Base-by-base conservation (phyloP, 176 grass and related monocot species). In the Oryza australiensis region DNA sequence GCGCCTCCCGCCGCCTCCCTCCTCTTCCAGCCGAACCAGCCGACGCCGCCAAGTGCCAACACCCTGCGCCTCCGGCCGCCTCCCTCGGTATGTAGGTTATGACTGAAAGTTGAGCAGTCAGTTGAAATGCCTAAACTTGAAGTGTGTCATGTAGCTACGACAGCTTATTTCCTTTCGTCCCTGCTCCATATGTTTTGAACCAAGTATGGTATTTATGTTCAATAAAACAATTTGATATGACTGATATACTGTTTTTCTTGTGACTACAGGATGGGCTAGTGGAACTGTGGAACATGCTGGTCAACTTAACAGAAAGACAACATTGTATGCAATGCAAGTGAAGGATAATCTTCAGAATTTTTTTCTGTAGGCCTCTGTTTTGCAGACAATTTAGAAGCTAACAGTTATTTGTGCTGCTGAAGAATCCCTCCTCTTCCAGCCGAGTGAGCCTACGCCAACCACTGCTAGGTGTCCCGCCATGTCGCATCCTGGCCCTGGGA, bases 251-350 rank as follows among this genome's bases (percentile, higher is more conserved):
- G 5, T 57, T 26, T 27, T 14, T 9, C 12, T 82, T n/a, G 65
- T 82, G 22, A 46, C 46, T 73, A 60, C 83, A 89, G 88, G 88
- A 82, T 86, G 78, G 83, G 83, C 67, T 89, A 89, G 28, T 73
- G 37, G 60, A 68, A 85, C 42, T 41, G 28, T 73, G 46, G 60
- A 68, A 85, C 55, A 53, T 66, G 35, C 26, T 77, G 55, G 20
- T 9, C 14, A 77, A 34, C 22, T 27, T 38, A 24, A 66, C 41
- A 28, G 59, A 1, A 1, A 3, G 72, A 66, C 14, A 76, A 15
- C 40, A 72, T 75, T 11, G 2, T 35, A 22, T 57, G 33, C n/a
- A n/a, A n/a, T n/a, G n/a, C 41, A 55, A 77, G 4, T 16, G 10
- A 26, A 33, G 1, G 45, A 26, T 46, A 68, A 72, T 26, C 26